Base-by-base conservation (phyloP, 257 asterid species). In the Orobanche coerulescens region DNA sequence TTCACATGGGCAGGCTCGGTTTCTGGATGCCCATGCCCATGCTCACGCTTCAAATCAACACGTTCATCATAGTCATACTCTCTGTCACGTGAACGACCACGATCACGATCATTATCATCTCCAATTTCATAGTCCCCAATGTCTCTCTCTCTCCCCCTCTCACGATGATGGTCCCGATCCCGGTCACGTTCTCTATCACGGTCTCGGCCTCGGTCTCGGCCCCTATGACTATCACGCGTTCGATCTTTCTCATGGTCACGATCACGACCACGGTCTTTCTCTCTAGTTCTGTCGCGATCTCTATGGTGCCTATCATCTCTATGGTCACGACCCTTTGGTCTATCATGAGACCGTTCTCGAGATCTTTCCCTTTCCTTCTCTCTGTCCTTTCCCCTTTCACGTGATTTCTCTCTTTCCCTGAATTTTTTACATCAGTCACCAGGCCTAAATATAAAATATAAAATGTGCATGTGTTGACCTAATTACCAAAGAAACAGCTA, bases 381-480 rank as follows among this genome's bases (percentile, higher is more conserved):
- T 63, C 67, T 79, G 6, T 84, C 94, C 66, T 82, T 75, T 28
- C 76, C 87, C 76, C 89, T 78, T 65, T 92, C 98, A 34, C 85
- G 89, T 57, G 98, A 84, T 67, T 88, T 88, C 72, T 92, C 98
- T 78, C 95, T 80, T 54, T 86, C 90, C 83, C 82, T 77, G 80
- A 43, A 56, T 66, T 50, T 49, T 46, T 15, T 46, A 22, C 2
- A 15, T 69, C 63, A 70, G 64, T 40, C 64, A 23, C 22, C 58
- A 55, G 16, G 4, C 33, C 30, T 12, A 4, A 15, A 26, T 30
- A n/a, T n/a, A n/a, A n/a, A n/a, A n/a, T n/a, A n/a, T n/a, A n/a
- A n/a, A n/a, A n/a, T n/a, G n/a, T n/a, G n/a, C n/a, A n/a, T n/a
- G n/a, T n/a, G n/a, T n/a, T n/a, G n/a, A n/a, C n/a, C n/a, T n/a